These are phyloP conservation scores for Metschnikowia gelsemii DNA, from an alignment of 805 yeast genomes.

Conservation along the genomic window DNA sequence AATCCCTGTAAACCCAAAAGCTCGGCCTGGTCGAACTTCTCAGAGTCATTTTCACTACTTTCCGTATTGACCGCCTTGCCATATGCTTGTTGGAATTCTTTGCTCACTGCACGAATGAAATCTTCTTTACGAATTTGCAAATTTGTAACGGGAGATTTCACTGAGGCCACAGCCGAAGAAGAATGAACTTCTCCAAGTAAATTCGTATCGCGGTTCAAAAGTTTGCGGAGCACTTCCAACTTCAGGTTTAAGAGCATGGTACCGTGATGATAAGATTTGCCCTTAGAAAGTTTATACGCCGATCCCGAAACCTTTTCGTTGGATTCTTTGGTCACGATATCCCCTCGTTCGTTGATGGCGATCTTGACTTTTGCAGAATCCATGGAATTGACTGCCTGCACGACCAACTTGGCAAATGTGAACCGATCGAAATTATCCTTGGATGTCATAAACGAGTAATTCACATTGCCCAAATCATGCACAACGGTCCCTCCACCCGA, in stretches of 20 bases:
- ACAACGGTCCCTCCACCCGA: constrained; percentile 98
- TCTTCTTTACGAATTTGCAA: constrained; percentile 45
- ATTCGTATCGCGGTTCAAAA: constrained; percentile 50
- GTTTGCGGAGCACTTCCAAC: constrained; percentile 55
- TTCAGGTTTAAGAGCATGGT: constrained; percentile 81
- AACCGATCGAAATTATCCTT: constrained; percentile 62
- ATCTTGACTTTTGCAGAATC: constrained; percentile 27
- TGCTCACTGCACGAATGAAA: constrained; percentile 46
- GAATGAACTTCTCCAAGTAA: constrained; percentile 44
- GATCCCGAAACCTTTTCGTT: constrained; percentile 80
- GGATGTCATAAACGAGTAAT: constrained; percentile 77
- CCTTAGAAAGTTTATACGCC: constrained; percentile 81
- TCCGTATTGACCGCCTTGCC: constrained; percentile 14
- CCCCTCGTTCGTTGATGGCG: constrained; percentile 72
- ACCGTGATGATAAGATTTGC: constrained; percentile 90
- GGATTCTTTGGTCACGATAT: constrained; percentile 53
- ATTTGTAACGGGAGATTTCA: constrained; percentile 76
- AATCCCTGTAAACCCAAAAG: constrained; percentile 36
- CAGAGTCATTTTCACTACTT: neutral
- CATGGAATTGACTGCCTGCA: constrained; percentile 27
- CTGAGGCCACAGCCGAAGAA: constrained; percentile 65
- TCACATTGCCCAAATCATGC: constrained; percentile 86
- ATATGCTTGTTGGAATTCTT: constrained; percentile 40
- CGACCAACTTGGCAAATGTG: constrained; percentile 50
- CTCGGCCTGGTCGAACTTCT: constrained; percentile 28